A percentile compares a stretch with the other conserved stretches of the same genome.
Conservation (phyloP, 73 alveolate species). For the Stentor coeruleus region DNA sequence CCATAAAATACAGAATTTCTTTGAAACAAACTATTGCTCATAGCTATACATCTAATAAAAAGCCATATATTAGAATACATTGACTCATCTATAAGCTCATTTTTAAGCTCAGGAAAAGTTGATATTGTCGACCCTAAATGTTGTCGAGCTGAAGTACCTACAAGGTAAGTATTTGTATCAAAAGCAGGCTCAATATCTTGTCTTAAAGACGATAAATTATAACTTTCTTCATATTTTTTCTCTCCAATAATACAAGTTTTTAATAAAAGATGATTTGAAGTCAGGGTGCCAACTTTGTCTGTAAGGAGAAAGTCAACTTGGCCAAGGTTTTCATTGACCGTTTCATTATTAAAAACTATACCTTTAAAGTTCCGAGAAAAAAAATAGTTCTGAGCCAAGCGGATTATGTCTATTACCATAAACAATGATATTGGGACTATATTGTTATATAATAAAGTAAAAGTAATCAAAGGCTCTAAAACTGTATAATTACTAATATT, state of each 20-base stretch:
- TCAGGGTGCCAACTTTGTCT: constrained; percentile 41
- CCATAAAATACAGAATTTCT: neutral
- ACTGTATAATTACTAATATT: no score
- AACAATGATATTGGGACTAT: constrained; percentile 47
- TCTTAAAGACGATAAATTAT: no score
- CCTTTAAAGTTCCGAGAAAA: neutral
- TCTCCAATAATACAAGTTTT: no score
- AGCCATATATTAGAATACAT: no score
- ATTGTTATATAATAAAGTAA: constrained; percentile 41
- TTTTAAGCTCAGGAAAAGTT: no score
- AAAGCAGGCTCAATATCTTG: no score
- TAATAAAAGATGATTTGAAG: constrained; percentile 30
- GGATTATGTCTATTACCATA: constrained; percentile 39
- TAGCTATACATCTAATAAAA: neutral
- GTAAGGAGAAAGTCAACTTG: constrained; percentile 22
- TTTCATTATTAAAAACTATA: constrained; percentile 15
- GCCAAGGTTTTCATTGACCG: constrained; percentile 45
- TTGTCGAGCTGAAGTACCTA: no score
- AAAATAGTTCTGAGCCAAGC: constrained; percentile 19
- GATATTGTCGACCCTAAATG: no score
- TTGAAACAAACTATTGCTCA: neutral
- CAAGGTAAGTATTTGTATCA: no score
- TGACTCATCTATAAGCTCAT: no score
- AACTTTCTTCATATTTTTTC: no score
- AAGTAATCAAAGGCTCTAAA: constrained; percentile 47